Evolutionary conservation across 345 rosid species (phyloP).

Genomic region (Eucalyptus globulus): DNA sequence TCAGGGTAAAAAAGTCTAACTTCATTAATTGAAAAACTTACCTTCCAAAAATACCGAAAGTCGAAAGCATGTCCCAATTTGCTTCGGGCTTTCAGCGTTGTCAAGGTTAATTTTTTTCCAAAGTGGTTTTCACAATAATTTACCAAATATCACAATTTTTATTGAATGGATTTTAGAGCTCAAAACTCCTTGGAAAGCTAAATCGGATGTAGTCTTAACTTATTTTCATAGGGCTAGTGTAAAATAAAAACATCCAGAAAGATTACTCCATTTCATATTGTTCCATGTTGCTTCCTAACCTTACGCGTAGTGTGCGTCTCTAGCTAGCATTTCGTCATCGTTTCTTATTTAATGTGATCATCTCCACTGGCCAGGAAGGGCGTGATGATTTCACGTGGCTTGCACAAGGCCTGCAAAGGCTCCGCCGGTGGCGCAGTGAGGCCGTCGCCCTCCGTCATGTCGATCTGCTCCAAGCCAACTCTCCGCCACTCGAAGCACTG

Average conservation of each 20-base stretch:
- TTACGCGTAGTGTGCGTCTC: neutral
- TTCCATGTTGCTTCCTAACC: neutral
- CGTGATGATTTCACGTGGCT: neutral
- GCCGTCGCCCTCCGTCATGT: neutral
- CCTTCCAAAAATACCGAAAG: too few relatives aligned
- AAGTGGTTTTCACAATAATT: too few relatives aligned
- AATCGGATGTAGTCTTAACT: too few relatives aligned
- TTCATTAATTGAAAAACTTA: too few relatives aligned
- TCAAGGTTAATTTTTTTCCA: too few relatives aligned
- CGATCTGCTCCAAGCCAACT: neutral
- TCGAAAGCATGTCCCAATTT: too few relatives aligned
- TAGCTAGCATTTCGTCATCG: neutral
- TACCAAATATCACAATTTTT: too few relatives aligned
- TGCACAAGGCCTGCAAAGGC: neutral
- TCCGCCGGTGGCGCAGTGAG: neutral
- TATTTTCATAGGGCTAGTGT: neutral
- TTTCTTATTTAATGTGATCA: neutral
- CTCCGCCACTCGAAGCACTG: constrained; percentile 11
- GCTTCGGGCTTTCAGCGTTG: too few relatives aligned
- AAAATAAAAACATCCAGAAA: neutral
- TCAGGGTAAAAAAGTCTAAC: too few relatives aligned
- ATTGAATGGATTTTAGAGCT: neutral
- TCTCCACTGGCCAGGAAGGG: neutral
- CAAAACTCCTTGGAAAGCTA: too few relatives aligned
- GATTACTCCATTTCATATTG: neutral